These are phyloP conservation scores for Abrus precatorius DNA, from an alignment of 306 rosid genomes.

Conservation along the genomic window DNA sequence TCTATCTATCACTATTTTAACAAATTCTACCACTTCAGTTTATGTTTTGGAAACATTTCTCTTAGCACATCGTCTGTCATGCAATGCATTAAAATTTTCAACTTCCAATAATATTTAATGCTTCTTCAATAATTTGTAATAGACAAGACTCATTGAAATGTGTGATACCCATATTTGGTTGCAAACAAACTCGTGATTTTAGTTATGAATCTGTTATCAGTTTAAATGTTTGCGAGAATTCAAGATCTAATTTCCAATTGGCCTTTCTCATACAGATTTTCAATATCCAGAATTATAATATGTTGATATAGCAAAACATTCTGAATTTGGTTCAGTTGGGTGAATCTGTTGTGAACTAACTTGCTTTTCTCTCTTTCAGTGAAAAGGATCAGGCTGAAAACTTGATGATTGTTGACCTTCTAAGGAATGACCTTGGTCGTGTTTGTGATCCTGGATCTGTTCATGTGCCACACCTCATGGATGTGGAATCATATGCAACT, in stretches of 20 bases:
- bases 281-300: conserved; percentile 13
- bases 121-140: conserved; percentile 31
- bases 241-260: neutral
- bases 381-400: conserved; percentile 98
- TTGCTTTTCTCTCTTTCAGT: conserved; percentile 53
- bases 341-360: conserved; percentile 43
- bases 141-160: conserved; percentile 27
- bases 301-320: conserved; percentile 22
- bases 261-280: neutral
- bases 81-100: conserved; percentile 6
- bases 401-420: conserved; percentile 97
- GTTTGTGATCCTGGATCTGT: conserved; percentile 96
- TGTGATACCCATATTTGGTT: conserved; percentile 17
- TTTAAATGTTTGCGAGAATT: neutral
- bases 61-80: conserved; percentile 5
- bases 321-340: conserved; percentile 26
- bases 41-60: conserved; percentile 21
- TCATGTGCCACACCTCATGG: conserved; percentile 93
- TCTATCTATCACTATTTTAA: conserved; percentile 26
- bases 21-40: conserved; percentile 12
- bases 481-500: conserved; percentile 89
- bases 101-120: conserved; percentile 3
- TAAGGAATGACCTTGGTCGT: conserved; percentile 97
- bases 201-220: conserved; percentile 16
- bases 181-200: conserved; percentile 2